Percentiles rank a stretch among this genome's conserved stretches.
phyloP scores from a whole-genome alignment of 2,329 filamentous ascomycete species.

The Berkeleyomyces basicola region DNA sequence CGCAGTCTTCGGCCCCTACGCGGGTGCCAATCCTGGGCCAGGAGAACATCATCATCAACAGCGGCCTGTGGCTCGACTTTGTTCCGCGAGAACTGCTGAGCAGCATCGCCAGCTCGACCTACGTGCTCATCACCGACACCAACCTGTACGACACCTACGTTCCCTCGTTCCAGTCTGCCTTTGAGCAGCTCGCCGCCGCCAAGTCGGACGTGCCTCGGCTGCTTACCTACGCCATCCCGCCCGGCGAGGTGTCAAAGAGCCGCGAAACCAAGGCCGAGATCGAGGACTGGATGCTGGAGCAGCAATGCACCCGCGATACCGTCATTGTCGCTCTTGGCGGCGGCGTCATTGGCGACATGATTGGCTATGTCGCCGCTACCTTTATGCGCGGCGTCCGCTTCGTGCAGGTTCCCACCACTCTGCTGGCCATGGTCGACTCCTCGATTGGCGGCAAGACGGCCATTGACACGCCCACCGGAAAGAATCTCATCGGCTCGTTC shows the following conservation, averaged over 20 bases:
- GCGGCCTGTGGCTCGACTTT: constrained; percentile 73
- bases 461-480: constrained; percentile 88
- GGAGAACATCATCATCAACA: constrained; percentile 81
- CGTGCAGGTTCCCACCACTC: constrained; percentile 87
- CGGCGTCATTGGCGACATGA: constrained; percentile 95
- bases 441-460: constrained; percentile 97
- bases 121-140: constrained; percentile 91
- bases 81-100: constrained; percentile 65
- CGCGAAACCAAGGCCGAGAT: constrained; percentile 87
- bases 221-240: constrained; percentile 71
- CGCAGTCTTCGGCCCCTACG: constrained; percentile 3
- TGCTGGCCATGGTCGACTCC: constrained; percentile 95
- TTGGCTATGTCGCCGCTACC: constrained; percentile 90
- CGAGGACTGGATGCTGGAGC: constrained; percentile 89
- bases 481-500: constrained; percentile 90
- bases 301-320: constrained; percentile 87
- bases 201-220: constrained; percentile 42
- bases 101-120: constrained; percentile 70
- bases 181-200: constrained; percentile 19
- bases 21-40: constrained; percentile 63
- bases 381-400: constrained; percentile 97
- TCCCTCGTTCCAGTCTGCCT: constrained; percentile 45
- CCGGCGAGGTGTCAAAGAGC: constrained; percentile 86
- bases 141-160: constrained; percentile 74
- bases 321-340: constrained; percentile 89